A percentile compares a stretch with the other conserved stretches of the same genome.
phyloP scores from a whole-genome alignment of 1,284 basidiomycete genomes.

The Dichomitus squalens region DNA sequence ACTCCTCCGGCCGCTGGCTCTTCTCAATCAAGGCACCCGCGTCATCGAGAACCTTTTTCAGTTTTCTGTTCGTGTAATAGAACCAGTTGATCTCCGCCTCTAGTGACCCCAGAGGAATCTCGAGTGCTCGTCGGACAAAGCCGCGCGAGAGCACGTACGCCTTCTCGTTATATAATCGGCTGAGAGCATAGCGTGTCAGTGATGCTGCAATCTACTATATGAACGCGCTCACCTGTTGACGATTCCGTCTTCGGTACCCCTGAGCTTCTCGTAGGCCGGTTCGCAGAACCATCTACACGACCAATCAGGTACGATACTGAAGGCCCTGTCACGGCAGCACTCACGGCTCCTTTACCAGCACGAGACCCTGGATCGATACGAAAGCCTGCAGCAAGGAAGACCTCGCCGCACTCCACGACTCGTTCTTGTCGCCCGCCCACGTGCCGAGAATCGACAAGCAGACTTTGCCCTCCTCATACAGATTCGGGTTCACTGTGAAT shows the following conservation, averaged over 20 bases:
- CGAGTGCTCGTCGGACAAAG: slow-evolving; percentile 85
- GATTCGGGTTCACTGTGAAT: slow-evolving; percentile 75
- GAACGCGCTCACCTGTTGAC: slow-evolving; percentile 69
- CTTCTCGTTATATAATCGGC: slow-evolving; percentile 88
- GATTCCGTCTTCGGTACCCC: slow-evolving; percentile 86
- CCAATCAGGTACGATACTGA: slow-evolving; percentile 13
- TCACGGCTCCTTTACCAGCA: slow-evolving; percentile 89
- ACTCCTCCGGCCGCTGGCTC: slow-evolving; percentile 48
- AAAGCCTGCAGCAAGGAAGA: slow-evolving; percentile 91
- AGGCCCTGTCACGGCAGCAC: slow-evolving; percentile 30
- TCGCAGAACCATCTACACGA: slow-evolving; percentile 82
- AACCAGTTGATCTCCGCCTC: slow-evolving; percentile 76
- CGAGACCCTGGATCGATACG: slow-evolving; percentile 92
- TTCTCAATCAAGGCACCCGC: slow-evolving; percentile 69
- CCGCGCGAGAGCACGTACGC: slow-evolving; percentile 89
- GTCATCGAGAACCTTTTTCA: slow-evolving; percentile 70
- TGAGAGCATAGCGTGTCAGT: slow-evolving; percentile 31
- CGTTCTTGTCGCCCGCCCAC: slow-evolving; percentile 87
- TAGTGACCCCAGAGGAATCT: slow-evolving; percentile 73
- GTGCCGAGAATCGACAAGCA: slow-evolving; percentile 91
- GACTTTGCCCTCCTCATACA: slow-evolving; percentile 96
- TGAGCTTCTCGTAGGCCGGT: slow-evolving; percentile 88
- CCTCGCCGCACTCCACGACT: slow-evolving; percentile 80
- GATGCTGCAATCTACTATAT: neutral
- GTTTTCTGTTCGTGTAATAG: slow-evolving; percentile 67